Evolutionary conservation across 257 asterid genomes (phyloP), one percentile per base, ranked within the genome.

Genomic region (Nicotiana attenuata): DNA sequence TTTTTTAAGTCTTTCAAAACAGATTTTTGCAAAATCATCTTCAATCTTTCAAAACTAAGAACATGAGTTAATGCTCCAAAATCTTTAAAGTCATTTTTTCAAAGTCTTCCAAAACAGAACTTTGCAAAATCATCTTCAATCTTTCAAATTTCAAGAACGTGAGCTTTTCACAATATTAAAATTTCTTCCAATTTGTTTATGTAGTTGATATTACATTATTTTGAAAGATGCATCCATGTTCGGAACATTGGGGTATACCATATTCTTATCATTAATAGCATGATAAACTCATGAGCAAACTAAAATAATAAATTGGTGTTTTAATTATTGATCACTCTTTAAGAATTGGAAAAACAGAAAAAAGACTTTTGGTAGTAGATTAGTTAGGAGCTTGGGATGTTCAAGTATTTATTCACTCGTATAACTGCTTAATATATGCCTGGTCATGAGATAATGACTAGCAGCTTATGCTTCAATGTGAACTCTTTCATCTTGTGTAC

Each of bases 121-220:
- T n/a, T n/a, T n/a, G n/a, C n/a, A n/a, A n/a, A n/a, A n/a, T n/a
- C n/a, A n/a, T n/a, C n/a, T n/a, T n/a, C n/a, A n/a, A n/a, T n/a
- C n/a, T n/a, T n/a, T n/a, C n/a, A n/a, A n/a, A n/a, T n/a, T n/a
- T n/a, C n/a, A n/a, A n/a, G n/a, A n/a, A n/a, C n/a, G 99, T 96
- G 76, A 50, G 63, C 63, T 24, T 50, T 75, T 75, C 63, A 22
- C 24, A 63, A 89, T 83, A 81, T 65, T 80, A 31, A 66, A 9
- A 52, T 66, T 81, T 81, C 26, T 11, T 69, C 47, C 55, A 16
- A 17, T 55, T 59, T 29, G 31, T 28, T n/a, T 50, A 24, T 81
- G 3, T 41, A 45, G 41, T 29, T 14, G 61, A 73, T 73, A 73
- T 73, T 45, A 13, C 5, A 57, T 47, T 45, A 41, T 41, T 41